Conservation (phyloP, 306 rosid species). For the Prunus campanulata region DNA sequence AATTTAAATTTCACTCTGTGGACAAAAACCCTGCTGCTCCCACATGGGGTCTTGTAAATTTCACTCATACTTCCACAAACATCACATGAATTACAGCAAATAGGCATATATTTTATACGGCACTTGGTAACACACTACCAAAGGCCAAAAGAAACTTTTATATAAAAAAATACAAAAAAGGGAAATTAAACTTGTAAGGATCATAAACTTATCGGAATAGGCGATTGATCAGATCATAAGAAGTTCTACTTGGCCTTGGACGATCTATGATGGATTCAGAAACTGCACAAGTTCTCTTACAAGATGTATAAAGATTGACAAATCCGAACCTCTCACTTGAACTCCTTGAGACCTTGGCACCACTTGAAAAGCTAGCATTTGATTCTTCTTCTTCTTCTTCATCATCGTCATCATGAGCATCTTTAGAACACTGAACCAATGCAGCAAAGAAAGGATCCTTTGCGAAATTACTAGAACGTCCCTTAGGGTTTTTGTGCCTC, state of each 20-base stretch:
- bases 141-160: too few species aligned
- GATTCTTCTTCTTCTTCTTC: neutral
- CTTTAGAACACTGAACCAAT: constrained; percentile 79
- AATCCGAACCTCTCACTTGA: constrained; percentile 71
- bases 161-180: constrained; percentile 7
- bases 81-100: constrained; percentile 51
- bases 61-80: constrained; percentile 31
- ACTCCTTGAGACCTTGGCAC: constrained; percentile 68
- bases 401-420: constrained; percentile 23
- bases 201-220: neutral
- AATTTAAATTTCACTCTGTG: neutral
- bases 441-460: constrained; percentile 89
- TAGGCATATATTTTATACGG: neutral
- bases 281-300: constrained; percentile 73
- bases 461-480: neutral
- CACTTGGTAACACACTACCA: too few species aligned
- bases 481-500: constrained; percentile 28
- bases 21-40: constrained; percentile 25
- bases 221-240: constrained; percentile 42
- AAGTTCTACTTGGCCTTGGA: constrained; percentile 55
- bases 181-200: constrained; percentile 7
- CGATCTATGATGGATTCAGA: constrained; percentile 64
- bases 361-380: constrained; percentile 29
- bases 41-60: constrained; percentile 55
- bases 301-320: constrained; percentile 50